Evolutionary conservation across 2,329 filamentous ascomycete species (phyloP).

Genomic region (Paecilomyces variotii): DNA sequence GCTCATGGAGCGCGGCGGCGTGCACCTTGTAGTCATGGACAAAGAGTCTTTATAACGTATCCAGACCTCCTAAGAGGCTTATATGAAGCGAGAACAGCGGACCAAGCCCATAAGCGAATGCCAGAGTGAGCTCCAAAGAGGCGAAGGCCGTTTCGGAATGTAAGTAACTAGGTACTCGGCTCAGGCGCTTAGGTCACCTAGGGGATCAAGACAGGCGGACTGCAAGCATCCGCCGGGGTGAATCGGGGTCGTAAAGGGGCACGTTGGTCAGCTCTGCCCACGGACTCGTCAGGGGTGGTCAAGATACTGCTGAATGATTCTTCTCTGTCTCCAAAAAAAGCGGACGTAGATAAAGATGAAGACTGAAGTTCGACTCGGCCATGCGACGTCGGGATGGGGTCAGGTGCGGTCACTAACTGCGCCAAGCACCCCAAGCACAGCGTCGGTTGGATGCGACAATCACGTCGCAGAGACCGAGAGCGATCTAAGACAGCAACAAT

Average conservation of each 20-base stretch:
- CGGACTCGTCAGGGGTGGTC: neutral
- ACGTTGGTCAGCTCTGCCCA: neutral
- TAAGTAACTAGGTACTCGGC: neutral
- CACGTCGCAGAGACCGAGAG: neutral
- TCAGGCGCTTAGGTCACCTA: neutral
- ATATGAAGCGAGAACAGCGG: neutral
- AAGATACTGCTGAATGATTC: neutral
- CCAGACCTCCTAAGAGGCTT: neutral
- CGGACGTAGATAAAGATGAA: neutral
- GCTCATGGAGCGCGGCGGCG: conserved; percentile 15
- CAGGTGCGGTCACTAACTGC: conserved; percentile 1
- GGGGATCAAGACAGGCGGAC: neutral
- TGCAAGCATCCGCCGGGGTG: neutral
- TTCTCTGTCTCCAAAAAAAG: neutral
- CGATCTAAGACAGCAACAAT: neutral
- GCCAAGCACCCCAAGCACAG: conserved; percentile 1
- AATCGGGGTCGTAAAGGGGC: neutral
- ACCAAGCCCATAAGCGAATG: neutral
- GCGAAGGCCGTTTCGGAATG: neutral
- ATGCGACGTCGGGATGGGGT: neutral
- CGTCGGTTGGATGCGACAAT: neutral
- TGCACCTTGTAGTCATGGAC: conserved; percentile 9
- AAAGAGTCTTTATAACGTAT: neutral
- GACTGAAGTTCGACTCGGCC: neutral
- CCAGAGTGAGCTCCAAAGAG: neutral